Evolutionary conservation across 495 filamentous ascomycete genomes (phyloP).

Genomic region (Penicillium macrosclerotiorum): DNA sequence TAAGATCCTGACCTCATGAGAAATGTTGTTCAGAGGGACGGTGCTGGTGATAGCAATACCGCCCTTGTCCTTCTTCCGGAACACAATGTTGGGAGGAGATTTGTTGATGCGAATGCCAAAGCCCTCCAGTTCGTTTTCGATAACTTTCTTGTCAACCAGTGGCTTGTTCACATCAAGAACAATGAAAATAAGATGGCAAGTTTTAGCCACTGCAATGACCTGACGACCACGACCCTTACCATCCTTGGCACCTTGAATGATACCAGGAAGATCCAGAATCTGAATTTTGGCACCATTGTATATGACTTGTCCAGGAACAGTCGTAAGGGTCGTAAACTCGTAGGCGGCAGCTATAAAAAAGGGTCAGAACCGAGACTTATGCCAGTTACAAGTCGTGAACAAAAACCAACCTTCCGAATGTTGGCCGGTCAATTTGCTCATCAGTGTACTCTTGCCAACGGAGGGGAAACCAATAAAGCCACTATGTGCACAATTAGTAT

Average conservation of each 20-base stretch:
- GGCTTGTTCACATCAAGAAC: slow-evolving; percentile 99
- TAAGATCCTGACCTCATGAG: slow-evolving; percentile 62
- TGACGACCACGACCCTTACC: slow-evolving; percentile 97
- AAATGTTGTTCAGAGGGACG: slow-evolving; percentile 85
- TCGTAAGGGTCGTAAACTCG: slow-evolving; percentile 97
- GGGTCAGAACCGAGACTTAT: too few relatives aligned
- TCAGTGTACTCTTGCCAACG: slow-evolving; percentile 95
- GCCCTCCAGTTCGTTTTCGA: slow-evolving; percentile 94
- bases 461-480: slow-evolving; percentile 82
- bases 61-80: slow-evolving; percentile 99
- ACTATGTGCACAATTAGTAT: slow-evolving; percentile 24
- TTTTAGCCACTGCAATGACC: slow-evolving; percentile 98
- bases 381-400: too few relatives aligned
- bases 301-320: slow-evolving; percentile 91
- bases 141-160: slow-evolving; percentile 92
- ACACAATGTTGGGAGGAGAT: slow-evolving; percentile 91
- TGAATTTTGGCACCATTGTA: slow-evolving; percentile 98
- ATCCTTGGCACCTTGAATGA: slow-evolving; percentile 98
- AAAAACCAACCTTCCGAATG: slow-evolving; percentile 74
- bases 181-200: slow-evolving; percentile 98
- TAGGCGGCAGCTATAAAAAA: slow-evolving; percentile 72
- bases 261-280: slow-evolving; percentile 98
- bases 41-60: slow-evolving; percentile 93
- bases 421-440: slow-evolving; percentile 91
- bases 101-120: slow-evolving; percentile 99